Base-by-base conservation (phyloP, 805 yeast genomes). In the Candida ponderosae region DNA sequence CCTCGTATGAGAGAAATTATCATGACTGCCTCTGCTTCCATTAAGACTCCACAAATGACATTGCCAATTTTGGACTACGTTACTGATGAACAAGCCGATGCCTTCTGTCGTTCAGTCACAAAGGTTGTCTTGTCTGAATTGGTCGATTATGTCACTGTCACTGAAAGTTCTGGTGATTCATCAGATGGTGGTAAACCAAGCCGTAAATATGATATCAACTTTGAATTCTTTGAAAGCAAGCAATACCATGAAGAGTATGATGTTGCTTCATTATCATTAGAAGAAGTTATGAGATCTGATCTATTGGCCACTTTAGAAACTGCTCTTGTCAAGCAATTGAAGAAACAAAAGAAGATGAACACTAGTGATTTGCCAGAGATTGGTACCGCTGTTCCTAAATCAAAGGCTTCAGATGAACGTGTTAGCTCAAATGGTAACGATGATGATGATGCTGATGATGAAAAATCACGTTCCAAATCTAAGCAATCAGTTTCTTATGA, bases 1-100 rank as follows among this genome's bases (percentile, higher is more conserved):
- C 99, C 99, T 31, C 96, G 99, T 77, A 80, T 93, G 86, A 83
- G 99, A 77, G 99, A 93, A 74, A 93, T 93, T 62, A 88, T 93
- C 59, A 93, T 93, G 99, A 94, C 99, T 11, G 99, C 99, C 17
- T 86, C 96, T 41, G 79, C 96, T 18, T 66, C 83, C 34, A 93
- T 93, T 56, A 86, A 87, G 68, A 93, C 99, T n/a, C 99, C 99
- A 32, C 97, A 93, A 66, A 93, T 93, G 98, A 78, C 93, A 4
- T 68, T 93, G 50, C 98, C 98, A 20, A 71, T 93, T 33, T 66
- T 76, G 53, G 65, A 70, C 27, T 94, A 84, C 52, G 93, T 94
- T 37, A 70, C 73, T 33, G 96, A 90, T 59, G 83, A 74, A 19
- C 78, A 80, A 58, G 97, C 97, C 3, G 96, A 88, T 52, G 76